Percentiles rank a stretch among this genome's conserved stretches.
Conservation (phyloP, 805 yeast genomes). For the Candida morakotiae region DNA sequence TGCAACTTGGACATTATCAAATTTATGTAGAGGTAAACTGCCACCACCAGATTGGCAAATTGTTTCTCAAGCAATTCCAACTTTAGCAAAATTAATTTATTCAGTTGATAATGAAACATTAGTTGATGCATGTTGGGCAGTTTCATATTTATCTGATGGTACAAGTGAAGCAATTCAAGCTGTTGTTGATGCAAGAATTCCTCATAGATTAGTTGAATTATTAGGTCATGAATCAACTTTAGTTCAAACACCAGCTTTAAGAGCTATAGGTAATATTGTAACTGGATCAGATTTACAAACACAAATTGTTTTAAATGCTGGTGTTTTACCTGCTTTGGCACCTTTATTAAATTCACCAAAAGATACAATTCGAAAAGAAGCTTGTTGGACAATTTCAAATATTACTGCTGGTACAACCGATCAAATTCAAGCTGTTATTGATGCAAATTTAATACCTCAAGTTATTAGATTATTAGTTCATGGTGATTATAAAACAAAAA, state of each 20-base stretch:
- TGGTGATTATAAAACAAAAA: slow-evolving; percentile 93
- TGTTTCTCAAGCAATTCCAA: slow-evolving; percentile 85
- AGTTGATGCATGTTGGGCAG: slow-evolving; percentile 98
- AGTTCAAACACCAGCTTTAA: slow-evolving; percentile 94
- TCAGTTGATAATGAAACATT: slow-evolving; percentile 90
- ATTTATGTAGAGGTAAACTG: slow-evolving; percentile 91
- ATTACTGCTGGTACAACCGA: slow-evolving; percentile 96
- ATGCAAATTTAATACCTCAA: slow-evolving; percentile 89
- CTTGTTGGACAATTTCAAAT: slow-evolving; percentile 98
- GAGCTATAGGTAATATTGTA: slow-evolving; percentile 97
- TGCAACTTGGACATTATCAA: slow-evolving; percentile 97
- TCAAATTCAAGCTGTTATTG: slow-evolving; percentile 96
- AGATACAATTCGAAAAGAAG: slow-evolving; percentile 93
- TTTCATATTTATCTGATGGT: slow-evolving; percentile 91
- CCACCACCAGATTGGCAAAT: slow-evolving; percentile 95
- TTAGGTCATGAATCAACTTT: slow-evolving; percentile 77
- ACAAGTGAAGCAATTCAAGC: slow-evolving; percentile 92
- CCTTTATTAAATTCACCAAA: slow-evolving; percentile 78
- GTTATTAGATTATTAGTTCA: slow-evolving; percentile 70
- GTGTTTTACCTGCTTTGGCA: slow-evolving; percentile 81
- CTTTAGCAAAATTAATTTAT: slow-evolving; percentile 84
- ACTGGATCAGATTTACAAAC: slow-evolving; percentile 97
- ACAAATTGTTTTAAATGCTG: slow-evolving; percentile 88
- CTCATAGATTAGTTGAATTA: slow-evolving; percentile 88
- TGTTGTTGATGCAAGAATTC: slow-evolving; percentile 93